A percentile compares a stretch with the other conserved stretches of the same genome.
Conservation (phyloP, 768 basidiomycete species). For the Cytidiella melzeri region DNA sequence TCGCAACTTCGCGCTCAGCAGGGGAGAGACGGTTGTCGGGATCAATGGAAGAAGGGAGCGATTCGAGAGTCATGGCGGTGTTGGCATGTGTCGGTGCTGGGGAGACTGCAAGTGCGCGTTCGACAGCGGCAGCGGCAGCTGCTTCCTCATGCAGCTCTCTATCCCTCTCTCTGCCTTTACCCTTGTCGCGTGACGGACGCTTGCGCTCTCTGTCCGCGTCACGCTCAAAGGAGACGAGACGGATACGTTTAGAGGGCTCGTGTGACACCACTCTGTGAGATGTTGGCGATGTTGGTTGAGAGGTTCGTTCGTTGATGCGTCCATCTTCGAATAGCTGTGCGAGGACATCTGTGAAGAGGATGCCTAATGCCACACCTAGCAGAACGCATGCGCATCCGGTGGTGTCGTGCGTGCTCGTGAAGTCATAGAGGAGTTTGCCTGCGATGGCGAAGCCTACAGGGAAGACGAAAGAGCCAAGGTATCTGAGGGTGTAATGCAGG, state of each 20-base stretch:
- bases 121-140: background rate
- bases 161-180: slow-evolving; percentile 6
- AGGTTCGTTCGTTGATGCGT: slow-evolving; percentile 14
- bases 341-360: slow-evolving; percentile 65
- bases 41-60: slow-evolving; percentile 59
- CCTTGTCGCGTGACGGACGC: slow-evolving; percentile 7
- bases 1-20: slow-evolving; percentile 67
- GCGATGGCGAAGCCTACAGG: slow-evolving; percentile 51
- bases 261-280: background rate
- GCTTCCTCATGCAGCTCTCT: background rate
- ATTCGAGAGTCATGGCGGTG: slow-evolving; percentile 58
- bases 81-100: slow-evolving; percentile 4
- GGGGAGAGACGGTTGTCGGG: slow-evolving; percentile 54
- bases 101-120: slow-evolving; percentile 1
- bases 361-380: slow-evolving; percentile 62
- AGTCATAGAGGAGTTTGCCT: slow-evolving; percentile 62
- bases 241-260: slow-evolving; percentile 16
- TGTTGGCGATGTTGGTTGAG: background rate
- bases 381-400: slow-evolving; percentile 52
- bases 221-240: slow-evolving; percentile 24
- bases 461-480: slow-evolving; percentile 47
- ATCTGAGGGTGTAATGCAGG: slow-evolving; percentile 58
- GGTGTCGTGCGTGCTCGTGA: slow-evolving; percentile 46
- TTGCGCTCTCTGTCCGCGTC: slow-evolving; percentile 4
- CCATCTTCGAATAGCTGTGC: slow-evolving; percentile 57